Conservation (phyloP, 1,284 basidiomycete species). For the Schizophyllum commune region DNA sequence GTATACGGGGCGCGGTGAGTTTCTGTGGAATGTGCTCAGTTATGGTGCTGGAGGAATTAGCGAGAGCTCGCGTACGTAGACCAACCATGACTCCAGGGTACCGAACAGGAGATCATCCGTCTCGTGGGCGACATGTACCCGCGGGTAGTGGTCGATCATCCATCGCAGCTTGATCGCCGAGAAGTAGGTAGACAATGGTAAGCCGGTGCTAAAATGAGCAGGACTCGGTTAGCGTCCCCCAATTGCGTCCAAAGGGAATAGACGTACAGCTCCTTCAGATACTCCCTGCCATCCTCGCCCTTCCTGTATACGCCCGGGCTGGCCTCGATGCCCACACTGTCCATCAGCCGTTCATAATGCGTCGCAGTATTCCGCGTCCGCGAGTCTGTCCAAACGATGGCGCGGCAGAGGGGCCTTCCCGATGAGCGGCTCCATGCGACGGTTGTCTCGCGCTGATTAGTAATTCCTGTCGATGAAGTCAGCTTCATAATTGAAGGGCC, state of each 20-base stretch:
- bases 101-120: constrained; percentile 84
- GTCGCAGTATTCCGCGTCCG: constrained; percentile 82
- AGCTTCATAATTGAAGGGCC: background rate
- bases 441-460: constrained; percentile 96
- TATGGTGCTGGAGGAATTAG: constrained; percentile 6
- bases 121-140: constrained; percentile 77
- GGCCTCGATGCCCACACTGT: constrained; percentile 71
- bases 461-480: constrained; percentile 61
- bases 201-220: constrained; percentile 89
- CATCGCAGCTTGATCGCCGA: constrained; percentile 93
- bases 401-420: constrained; percentile 81
- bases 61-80: constrained; percentile 58
- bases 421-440: constrained; percentile 90
- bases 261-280: constrained; percentile 64
- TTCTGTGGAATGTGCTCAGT: constrained; percentile 43
- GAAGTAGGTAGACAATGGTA: constrained; percentile 95
- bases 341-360: constrained; percentile 69
- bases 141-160: constrained; percentile 90
- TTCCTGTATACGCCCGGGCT: constrained; percentile 57
- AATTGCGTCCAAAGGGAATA: constrained; percentile 3
- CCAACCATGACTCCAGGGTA: constrained; percentile 95
- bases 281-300: constrained; percentile 61
- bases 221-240: constrained; percentile 4
- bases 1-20: constrained; percentile 71
- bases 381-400: constrained; percentile 96